Base-by-base conservation (phyloP, 2,329 filamentous ascomycete genomes). In the Pyricularia grisea region DNA sequence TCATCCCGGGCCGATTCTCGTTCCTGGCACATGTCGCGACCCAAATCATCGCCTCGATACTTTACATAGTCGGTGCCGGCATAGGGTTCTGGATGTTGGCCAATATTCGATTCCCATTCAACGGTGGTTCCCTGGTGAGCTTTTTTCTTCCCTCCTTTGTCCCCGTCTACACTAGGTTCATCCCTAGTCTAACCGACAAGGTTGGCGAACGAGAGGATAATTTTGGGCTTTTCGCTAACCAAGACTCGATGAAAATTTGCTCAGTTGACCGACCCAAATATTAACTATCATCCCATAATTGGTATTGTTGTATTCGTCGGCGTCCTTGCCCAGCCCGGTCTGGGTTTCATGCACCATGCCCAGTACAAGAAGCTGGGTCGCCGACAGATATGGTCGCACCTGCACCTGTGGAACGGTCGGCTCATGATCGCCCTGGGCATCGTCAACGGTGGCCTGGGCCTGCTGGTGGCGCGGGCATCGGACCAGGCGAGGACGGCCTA, bases 221-320 rank as follows among this genome's bases (percentile, higher is more conserved):
- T 23, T 28, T 20, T 58, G n/a, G 14, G 12, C 30, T 6, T 10
- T 12, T 60, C 17, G 25, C 60, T 63, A 30, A 63, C 60, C 25
- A 14, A 63, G 23, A 17, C 14, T 20, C 60, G 14, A 14, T 28
- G 58, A 12, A 63, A 63, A 63, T 12, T 3, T 25, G 12, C 14
- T 68, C 68, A 80, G 76, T 70, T 82, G 7, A 71, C 73, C 14
- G 73, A 74, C n/a, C 70, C 74, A 6, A 67, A 73, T 4, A 74
- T 74, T 42, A 81, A 79, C 71, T 78, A 76, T 64, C 83, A 85
- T 71, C 81, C 81, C 42, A 81, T 84, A 71, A 80, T 84, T 70
- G 83, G 83, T 33, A 74, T 84, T 67, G 74, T 82, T 4, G 73
- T 81, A 3, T 76, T 84, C 9, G 77, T 70, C 12, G 68, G 76